These are phyloP conservation scores for Saksenaea vasiformis DNA, from an alignment of 371 early-diverging fungal genomes.

Conservation along the genomic window DNA sequence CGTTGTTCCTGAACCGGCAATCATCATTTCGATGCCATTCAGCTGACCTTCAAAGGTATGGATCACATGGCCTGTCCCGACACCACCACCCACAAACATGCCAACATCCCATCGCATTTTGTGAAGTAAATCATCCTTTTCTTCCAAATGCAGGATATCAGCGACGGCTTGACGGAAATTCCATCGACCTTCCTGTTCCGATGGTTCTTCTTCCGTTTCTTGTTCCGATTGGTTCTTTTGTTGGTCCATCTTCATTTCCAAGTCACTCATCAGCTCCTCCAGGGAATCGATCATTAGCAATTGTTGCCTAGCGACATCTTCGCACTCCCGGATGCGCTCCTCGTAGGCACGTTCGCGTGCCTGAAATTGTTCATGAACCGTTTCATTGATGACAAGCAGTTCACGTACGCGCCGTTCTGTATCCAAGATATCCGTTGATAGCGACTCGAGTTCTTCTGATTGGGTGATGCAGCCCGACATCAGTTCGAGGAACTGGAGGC, in stretches of 20 bases:
- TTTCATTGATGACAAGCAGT: constrained; percentile 15
- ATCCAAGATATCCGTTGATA: constrained; percentile 27
- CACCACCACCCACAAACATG: constrained; percentile 48
- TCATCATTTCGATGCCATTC: constrained; percentile 44
- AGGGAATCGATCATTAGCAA: constrained; percentile 26
- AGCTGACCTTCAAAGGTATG: constrained; percentile 35
- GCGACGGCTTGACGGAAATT: constrained; percentile 30
- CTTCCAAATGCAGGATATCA: constrained; percentile 34
- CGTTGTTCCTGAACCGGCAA: constrained; percentile 43
- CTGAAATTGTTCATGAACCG: constrained; percentile 21
- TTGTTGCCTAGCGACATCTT: constrained; percentile 24
- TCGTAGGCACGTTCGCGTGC: constrained; percentile 27
- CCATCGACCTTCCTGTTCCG: constrained; percentile 24
- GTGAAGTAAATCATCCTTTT: constrained; percentile 37
- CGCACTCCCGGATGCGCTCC: constrained; percentile 25
- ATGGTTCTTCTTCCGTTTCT: neutral
- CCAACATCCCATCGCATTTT: constrained; percentile 49
- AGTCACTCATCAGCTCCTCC: constrained; percentile 19
- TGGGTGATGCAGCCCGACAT: constrained; percentile 28
- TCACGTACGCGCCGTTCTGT: constrained; percentile 29
- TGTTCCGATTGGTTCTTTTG: neutral
- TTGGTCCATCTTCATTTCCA: constrained; percentile 27
- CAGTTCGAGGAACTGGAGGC: constrained; percentile 24
- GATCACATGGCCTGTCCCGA: constrained; percentile 47
- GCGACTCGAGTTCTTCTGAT: constrained; percentile 28